These are phyloP conservation scores for Crithidia thermophila DNA, from an alignment of 208 protist genomes.

Conservation along the genomic window DNA sequence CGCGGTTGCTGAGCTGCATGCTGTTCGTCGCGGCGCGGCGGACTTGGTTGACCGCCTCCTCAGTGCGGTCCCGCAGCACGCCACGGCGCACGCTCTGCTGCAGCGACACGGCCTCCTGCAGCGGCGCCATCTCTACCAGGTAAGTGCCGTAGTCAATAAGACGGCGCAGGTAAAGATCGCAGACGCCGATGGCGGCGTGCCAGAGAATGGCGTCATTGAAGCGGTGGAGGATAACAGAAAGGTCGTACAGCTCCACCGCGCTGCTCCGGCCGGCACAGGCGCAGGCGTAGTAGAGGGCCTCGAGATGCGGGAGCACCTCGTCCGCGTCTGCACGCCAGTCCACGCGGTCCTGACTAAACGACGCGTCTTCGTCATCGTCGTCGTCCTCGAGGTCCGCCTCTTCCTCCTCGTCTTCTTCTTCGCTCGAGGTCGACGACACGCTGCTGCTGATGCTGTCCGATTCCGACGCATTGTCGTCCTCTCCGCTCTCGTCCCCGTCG, in stretches of 20 bases:
- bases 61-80: conserved; percentile 45
- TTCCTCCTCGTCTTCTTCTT: conserved; percentile 30
- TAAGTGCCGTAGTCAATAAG: conserved; percentile 87
- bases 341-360: conserved; percentile 52
- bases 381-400: conserved; percentile 38
- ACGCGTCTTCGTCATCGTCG: conserved; percentile 47
- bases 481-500: conserved; percentile 20
- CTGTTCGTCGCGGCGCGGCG: conserved; percentile 23
- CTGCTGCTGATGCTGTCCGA: conserved; percentile 8
- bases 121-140: conserved; percentile 74
- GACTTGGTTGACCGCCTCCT: conserved; percentile 42
- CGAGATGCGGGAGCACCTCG: conserved; percentile 51
- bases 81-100: conserved; percentile 58
- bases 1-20: conserved; percentile 77
- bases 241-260: conserved; percentile 78
- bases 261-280: conserved; percentile 72
- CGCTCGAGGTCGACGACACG: too few species aligned
- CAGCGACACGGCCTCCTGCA: conserved; percentile 82
- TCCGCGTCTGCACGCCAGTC: conserved; percentile 51
- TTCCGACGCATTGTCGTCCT: conserved; percentile 17
- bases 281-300: conserved; percentile 66
- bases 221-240: conserved; percentile 70
- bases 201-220: conserved; percentile 72
- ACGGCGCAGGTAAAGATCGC: conserved; percentile 73
- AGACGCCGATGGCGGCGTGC: conserved; percentile 85